Base-by-base conservation (phyloP, 2,329 filamentous ascomycete genomes). In the Venturia asperata region DNA sequence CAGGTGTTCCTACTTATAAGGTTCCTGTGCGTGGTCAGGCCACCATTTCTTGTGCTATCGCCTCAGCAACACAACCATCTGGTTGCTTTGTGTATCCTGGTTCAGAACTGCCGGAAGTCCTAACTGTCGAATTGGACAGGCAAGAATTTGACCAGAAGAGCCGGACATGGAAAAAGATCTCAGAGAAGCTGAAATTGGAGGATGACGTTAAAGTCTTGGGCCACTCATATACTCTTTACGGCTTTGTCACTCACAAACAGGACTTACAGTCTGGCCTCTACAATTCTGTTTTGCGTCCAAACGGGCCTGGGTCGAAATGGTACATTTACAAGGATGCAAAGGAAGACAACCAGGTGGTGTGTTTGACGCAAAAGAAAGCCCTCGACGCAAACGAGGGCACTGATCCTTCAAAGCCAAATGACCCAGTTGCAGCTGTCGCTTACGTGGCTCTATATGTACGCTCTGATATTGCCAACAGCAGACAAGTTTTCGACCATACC, bases 241-340 rank as follows among this genome's bases (percentile, higher is more conserved):
- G 83, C 3, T 83, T 86, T 67, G 75, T 86, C 41, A 82, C 85
- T 2, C 85, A 87, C 70, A 81, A 81, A 67, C 84, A 83, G 34
- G 79, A 80, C 55, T 79, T 86, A 19, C 81, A 81, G 24, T 86
- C 83, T 5, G 81, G 81, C 61, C 78, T 82, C 45, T 87, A 85
- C 74, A 83, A 84, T 68, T 80, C 82, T n/a, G 81, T 86, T 42
- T 72, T 87, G 61, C 79, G 85, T 39, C 85, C 85, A 0, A 78
- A 78, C 56, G 84, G 84, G 2, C 80, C 80, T 6, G 80, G 78
- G 11, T 78, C 79, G 10, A 81, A 79, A 58, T 87, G 85, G 85
- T 81, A 87, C 64, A 80, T 79, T 42, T 87, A 86, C 68, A 80
- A 83, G 41, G 82, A 84, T 68, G 79, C 78, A 58, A 74, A 74